These are phyloP conservation scores for Violaceomyces palustris DNA, from an alignment of 1,284 basidiomycete genomes.

Conservation along the genomic window DNA sequence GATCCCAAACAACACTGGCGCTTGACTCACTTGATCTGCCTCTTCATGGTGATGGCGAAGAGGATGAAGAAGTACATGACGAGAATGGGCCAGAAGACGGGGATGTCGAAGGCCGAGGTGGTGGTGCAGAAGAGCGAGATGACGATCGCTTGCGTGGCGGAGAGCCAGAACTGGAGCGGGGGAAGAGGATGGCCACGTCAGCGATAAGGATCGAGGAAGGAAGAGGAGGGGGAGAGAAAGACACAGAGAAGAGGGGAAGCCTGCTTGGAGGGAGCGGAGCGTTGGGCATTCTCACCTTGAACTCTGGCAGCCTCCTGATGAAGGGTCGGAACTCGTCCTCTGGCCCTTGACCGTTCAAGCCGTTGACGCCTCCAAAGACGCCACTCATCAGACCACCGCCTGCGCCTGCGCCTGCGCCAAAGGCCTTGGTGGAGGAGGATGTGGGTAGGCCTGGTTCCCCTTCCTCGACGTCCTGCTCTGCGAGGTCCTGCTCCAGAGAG, in stretches of 20 bases:
- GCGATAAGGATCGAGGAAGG: background rate
- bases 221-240: background rate
- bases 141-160: slow-evolving; percentile 79
- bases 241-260: background rate
- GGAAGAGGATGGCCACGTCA: background rate
- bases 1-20: too few relatives aligned
- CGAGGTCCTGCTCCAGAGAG: slow-evolving; percentile 82
- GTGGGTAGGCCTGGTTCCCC: slow-evolving; percentile 62
- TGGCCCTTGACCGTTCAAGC: slow-evolving; percentile 6
- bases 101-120: slow-evolving; percentile 70
- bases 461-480: slow-evolving; percentile 91
- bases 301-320: slow-evolving; percentile 88
- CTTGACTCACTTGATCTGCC: slow-evolving; percentile 53
- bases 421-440: slow-evolving; percentile 17
- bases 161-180: slow-evolving; percentile 65
- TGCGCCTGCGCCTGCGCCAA: background rate
- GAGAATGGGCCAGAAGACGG: slow-evolving; percentile 96
- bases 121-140: slow-evolving; percentile 63
- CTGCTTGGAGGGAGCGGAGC: background rate
- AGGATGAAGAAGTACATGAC: slow-evolving; percentile 66
- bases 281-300: slow-evolving; percentile 68
- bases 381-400: slow-evolving; percentile 46
- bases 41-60: slow-evolving; percentile 54
- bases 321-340: slow-evolving; percentile 64
- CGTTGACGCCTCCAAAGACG: slow-evolving; percentile 63